These are phyloP conservation scores for Diaporthe vaccinii DNA, from an alignment of 2,329 filamentous ascomycete species.

Conservation along the genomic window DNA sequence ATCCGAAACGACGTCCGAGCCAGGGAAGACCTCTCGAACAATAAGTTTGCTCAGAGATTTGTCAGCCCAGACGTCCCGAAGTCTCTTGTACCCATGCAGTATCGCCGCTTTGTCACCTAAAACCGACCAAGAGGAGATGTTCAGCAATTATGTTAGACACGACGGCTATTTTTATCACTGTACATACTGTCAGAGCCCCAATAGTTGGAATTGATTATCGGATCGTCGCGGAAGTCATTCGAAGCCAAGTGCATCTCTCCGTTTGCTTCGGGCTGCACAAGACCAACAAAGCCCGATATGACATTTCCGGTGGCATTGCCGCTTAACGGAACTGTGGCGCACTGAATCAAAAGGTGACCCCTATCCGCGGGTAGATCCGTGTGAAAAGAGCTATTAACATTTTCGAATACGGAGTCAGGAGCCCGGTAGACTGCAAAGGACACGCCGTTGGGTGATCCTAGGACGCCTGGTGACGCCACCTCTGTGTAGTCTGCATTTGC, in stretches of 20 bases:
- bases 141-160: too few relatives aligned
- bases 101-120: conserved; percentile 13
- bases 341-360: background rate
- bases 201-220: conserved; percentile 1
- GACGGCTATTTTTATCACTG: too few relatives aligned
- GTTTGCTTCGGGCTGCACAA: conserved; percentile 2
- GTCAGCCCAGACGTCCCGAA: background rate
- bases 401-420: conserved; percentile 1
- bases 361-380: background rate
- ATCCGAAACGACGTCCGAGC: background rate
- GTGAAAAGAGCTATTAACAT: background rate
- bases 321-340: background rate
- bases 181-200: background rate
- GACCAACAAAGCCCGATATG: background rate
- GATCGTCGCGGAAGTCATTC: conserved; percentile 7
- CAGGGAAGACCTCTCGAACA: background rate
- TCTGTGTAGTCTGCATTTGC: background rate
- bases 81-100: background rate
- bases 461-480: background rate
- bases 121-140: background rate
- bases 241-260: conserved; percentile 8
- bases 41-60: background rate
- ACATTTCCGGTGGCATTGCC: background rate
- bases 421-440: conserved; percentile 1
- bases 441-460: background rate